A percentile compares a stretch with the other conserved stretches of the same genome.
These are phyloP conservation scores for Cutaneotrichosporon dermatis DNA, from an alignment of 1,284 basidiomycete genomes.

Conservation along the genomic window DNA sequence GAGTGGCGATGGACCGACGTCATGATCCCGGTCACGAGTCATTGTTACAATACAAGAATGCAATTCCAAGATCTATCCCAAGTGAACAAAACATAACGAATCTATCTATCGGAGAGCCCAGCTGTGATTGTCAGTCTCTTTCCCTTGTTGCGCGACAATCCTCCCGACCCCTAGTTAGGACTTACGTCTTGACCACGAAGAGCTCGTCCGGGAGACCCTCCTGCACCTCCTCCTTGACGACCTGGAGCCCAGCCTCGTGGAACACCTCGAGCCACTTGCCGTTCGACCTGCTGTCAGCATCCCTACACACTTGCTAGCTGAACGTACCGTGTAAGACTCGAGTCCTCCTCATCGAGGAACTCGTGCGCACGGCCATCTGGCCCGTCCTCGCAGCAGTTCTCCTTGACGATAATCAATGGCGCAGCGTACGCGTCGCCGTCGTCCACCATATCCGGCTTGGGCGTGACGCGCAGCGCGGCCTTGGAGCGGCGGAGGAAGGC, in stretches of 20 bases:
- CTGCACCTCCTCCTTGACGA: conserved; percentile 64
- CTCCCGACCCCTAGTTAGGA: no score
- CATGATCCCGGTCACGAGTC: neutral
- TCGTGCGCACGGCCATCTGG: conserved; percentile 50
- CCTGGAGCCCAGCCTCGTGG: conserved; percentile 59
- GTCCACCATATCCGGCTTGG: conserved; percentile 9
- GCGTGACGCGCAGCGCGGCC: conserved; percentile 35
- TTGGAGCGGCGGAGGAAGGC: conserved; percentile 65
- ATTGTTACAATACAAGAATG: neutral
- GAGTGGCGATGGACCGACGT: no score
- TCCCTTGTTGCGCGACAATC: no score
- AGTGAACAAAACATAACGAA: neutral
- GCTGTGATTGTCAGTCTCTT: no score
- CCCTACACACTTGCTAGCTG: no score
- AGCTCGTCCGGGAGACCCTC: conserved; percentile 72
- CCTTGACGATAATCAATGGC: conserved; percentile 74
- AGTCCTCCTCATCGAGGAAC: conserved; percentile 80
- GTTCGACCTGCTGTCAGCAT: conserved; percentile 61
- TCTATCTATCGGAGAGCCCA: conserved; percentile 23
- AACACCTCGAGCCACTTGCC: conserved; percentile 74
- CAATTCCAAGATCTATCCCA: neutral
- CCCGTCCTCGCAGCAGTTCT: conserved; percentile 73
- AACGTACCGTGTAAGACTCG: conserved; percentile 75
- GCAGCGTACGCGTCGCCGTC: conserved; percentile 30
- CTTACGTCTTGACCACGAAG: conserved; percentile 83